phyloP scores from a whole-genome alignment of 176 grass and related monocot species.

The Themeda triandra region DNA sequence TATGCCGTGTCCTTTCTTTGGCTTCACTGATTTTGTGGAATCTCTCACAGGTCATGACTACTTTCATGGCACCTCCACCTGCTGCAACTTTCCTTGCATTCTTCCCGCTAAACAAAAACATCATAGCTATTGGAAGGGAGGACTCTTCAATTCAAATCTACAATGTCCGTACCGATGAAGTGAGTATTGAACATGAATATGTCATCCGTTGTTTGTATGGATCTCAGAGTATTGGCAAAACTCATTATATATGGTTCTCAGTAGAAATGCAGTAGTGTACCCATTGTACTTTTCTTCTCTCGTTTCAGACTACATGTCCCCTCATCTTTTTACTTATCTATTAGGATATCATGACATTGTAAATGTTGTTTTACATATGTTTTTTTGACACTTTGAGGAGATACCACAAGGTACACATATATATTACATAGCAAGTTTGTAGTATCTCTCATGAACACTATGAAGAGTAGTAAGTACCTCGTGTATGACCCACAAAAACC shows the following conservation, averaged over 20 bases:
- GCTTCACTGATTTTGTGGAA: background rate
- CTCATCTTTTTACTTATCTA: background rate
- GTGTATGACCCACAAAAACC: background rate
- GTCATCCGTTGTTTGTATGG: background rate
- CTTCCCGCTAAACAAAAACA: constrained; percentile 51
- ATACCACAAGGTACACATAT: background rate
- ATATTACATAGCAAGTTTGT: background rate
- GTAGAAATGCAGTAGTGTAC: background rate
- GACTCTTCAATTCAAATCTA: constrained; percentile 66
- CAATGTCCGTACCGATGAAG: constrained; percentile 46
- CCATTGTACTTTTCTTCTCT: background rate
- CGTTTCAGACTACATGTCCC: too few species aligned
- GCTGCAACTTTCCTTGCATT: constrained; percentile 54
- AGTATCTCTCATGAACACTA: background rate
- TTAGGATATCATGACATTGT: background rate
- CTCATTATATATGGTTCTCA: background rate
- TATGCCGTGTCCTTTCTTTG: background rate
- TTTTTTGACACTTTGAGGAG: background rate
- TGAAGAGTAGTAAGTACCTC: background rate
- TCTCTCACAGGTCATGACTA: constrained; percentile 28
- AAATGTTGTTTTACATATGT: background rate
- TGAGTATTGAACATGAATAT: background rate
- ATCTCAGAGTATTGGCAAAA: too few species aligned
- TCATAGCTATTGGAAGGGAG: constrained; percentile 62
- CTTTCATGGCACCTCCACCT: constrained; percentile 57